These are phyloP conservation scores for Cystobasidium sp. DNA, from an alignment of 1,284 basidiomycete genomes.

Conservation along the genomic window DNA sequence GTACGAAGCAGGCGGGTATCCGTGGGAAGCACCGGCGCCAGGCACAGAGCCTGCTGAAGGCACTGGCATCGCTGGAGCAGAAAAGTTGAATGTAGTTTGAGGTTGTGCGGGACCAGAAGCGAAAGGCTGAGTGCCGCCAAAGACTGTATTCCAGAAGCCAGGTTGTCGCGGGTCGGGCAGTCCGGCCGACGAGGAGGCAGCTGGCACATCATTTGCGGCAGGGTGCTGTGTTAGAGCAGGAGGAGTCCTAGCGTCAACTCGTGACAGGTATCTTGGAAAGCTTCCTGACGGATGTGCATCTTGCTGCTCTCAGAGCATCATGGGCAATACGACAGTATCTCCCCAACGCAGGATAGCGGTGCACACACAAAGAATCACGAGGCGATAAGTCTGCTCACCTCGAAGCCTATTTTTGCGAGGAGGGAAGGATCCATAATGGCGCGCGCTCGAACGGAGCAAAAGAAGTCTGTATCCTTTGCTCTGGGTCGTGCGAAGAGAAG, in stretches of 20 bases:
- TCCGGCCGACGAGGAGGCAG: neutral
- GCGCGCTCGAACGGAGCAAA: neutral
- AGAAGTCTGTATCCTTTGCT: neutral
- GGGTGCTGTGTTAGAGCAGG: neutral
- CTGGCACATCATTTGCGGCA: neutral
- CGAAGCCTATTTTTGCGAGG: constrained; percentile 9
- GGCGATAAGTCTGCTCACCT: constrained; percentile 5
- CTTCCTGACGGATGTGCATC: neutral
- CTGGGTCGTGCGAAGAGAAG: no score
- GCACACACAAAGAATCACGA: neutral
- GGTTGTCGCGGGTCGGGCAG: neutral
- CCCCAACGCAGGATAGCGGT: neutral
- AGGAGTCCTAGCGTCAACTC: neutral
- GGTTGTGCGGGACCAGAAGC: neutral
- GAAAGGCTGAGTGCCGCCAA: neutral
- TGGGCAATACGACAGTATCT: neutral
- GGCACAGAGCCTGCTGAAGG: neutral
- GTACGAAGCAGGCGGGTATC: neutral
- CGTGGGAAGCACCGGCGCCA: neutral
- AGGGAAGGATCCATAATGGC: constrained; percentile 11
- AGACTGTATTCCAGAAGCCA: constrained; percentile 14
- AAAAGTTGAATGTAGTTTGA: neutral
- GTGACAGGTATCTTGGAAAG: neutral
- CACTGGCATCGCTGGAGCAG: neutral
- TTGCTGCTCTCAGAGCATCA: neutral